Conservation (phyloP, 129 eudicot species). For the Arctium lappa region DNA sequence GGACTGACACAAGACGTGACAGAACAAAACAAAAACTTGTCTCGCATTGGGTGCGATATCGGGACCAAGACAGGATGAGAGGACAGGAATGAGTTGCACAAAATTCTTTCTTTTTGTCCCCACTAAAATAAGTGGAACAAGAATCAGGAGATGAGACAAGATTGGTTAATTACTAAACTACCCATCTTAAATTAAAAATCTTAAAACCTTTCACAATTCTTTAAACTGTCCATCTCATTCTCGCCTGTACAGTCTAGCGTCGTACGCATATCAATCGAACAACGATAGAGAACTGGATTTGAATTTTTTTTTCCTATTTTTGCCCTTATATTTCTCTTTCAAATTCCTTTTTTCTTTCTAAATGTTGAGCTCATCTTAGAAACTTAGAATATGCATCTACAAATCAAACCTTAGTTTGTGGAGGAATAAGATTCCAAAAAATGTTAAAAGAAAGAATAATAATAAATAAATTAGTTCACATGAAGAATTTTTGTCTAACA, state of each 20-base stretch:
- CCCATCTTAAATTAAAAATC: too few species aligned
- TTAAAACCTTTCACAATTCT: too few species aligned
- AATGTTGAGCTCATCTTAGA: not conserved
- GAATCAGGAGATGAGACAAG: too few species aligned
- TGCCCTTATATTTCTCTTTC: not conserved
- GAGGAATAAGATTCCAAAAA: not conserved
- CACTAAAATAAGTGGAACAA: not conserved
- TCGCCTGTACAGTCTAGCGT: too few species aligned
- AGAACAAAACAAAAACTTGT: too few species aligned
- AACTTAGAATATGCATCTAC: not conserved
- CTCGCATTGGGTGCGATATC: too few species aligned
- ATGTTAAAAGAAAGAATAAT: not conserved
- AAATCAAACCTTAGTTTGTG: not conserved
- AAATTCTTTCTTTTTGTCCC: not conserved
- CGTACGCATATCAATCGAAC: too few species aligned
- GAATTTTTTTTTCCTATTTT: not conserved
- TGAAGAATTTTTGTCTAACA: not conserved
- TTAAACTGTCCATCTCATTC: too few species aligned
- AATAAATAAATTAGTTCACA: not conserved
- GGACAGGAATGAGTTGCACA: not conserved
- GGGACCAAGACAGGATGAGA: too few species aligned
- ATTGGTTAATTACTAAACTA: not conserved
- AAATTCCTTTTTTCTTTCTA: not conserved
- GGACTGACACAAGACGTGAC: not conserved
- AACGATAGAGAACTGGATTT: not conserved